Conservation (phyloP, 2,329 filamentous ascomycete species). For the Diaporthe helianthi region DNA sequence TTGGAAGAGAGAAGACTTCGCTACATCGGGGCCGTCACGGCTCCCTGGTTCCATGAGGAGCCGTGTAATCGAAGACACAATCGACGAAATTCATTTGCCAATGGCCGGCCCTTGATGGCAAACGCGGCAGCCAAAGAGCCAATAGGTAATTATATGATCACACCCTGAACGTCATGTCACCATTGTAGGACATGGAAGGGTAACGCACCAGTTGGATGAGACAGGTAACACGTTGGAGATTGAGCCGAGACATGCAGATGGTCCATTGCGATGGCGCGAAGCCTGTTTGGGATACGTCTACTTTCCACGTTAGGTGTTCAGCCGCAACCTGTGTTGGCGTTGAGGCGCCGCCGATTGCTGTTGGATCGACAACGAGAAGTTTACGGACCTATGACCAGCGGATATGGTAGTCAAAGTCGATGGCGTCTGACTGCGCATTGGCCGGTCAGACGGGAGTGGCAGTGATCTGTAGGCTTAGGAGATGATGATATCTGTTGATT, state of each 20-base stretch:
- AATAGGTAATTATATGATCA: background rate
- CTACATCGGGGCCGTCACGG: background rate
- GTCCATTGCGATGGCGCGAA: background rate
- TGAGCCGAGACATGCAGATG: slow-evolving; percentile 28
- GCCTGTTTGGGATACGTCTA: background rate
- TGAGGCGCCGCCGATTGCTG: background rate
- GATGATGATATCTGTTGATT: background rate
- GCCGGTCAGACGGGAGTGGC: background rate
- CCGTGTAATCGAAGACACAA: background rate
- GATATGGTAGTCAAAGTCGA: slow-evolving; percentile 10
- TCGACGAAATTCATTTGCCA: background rate
- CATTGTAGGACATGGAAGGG: background rate
- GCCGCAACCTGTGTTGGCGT: background rate
- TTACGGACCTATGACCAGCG: background rate
- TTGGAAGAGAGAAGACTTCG: background rate
- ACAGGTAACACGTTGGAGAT: slow-evolving; percentile 4
- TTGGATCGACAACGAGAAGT: background rate
- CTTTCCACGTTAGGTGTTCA: background rate
- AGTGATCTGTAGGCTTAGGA: background rate
- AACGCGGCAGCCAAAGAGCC: background rate
- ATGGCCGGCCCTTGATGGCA: background rate
- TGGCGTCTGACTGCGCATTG: background rate
- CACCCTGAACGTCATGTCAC: background rate
- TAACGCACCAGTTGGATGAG: background rate
- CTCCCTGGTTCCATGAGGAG: background rate